Evolutionary conservation across 805 yeast genomes (phyloP).

Genomic region (Yamadazyma insecticola): DNA sequence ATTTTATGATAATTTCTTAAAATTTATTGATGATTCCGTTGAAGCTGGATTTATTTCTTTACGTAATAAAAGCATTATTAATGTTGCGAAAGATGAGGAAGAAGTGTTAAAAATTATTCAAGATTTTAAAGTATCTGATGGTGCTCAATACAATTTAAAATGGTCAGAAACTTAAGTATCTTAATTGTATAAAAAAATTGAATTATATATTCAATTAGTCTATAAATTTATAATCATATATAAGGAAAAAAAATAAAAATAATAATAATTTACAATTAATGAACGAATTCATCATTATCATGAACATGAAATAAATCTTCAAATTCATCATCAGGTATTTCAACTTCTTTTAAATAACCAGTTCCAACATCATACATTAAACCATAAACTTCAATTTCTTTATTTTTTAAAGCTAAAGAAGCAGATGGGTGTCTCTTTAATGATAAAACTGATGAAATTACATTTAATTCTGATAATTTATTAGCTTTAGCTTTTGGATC

Average conservation of each 20-base stretch:
- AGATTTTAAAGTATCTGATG: slow-evolving; percentile 62
- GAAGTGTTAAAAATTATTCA: slow-evolving; percentile 64
- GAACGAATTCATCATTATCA: slow-evolving; percentile 19
- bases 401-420: slow-evolving; percentile 54
- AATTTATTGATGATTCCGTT: slow-evolving; percentile 57
- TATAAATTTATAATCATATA: not conserved
- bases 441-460: slow-evolving; percentile 64
- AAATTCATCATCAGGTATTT: slow-evolving; percentile 38
- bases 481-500: slow-evolving; percentile 54
- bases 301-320: slow-evolving; percentile 39
- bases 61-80: slow-evolving; percentile 62
- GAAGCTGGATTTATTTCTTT: slow-evolving; percentile 62
- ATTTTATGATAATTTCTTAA: slow-evolving; percentile 66
- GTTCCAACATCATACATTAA: slow-evolving; percentile 77
- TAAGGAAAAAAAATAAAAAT: not conserved
- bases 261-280: slow-evolving; percentile 7
- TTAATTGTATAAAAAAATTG: too few species aligned
- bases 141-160: slow-evolving; percentile 58
- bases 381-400: slow-evolving; percentile 75
- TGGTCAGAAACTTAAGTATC: too few species aligned
- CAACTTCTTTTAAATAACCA: slow-evolving; percentile 51
- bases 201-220: too few species aligned
- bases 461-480: slow-evolving; percentile 70
- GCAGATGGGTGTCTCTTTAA: slow-evolving; percentile 65
- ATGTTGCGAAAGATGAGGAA: slow-evolving; percentile 62